Percentiles rank a stretch among this genome's conserved stretches.
phyloP scores from a whole-genome alignment of 2,329 filamentous ascomycete species.

The Penicillium sp. region DNA sequence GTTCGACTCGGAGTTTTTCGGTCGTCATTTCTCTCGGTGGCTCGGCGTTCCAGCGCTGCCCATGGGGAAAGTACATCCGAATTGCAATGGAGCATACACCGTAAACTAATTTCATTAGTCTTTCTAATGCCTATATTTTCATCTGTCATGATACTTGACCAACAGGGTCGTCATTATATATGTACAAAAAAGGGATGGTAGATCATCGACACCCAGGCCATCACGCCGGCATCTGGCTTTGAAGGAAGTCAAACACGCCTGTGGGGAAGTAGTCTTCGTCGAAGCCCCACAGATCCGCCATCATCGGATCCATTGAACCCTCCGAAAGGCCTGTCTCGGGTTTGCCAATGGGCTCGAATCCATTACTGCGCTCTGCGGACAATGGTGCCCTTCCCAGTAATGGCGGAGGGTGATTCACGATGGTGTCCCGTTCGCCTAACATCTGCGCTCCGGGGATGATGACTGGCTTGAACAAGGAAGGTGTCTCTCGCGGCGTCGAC shows the following conservation, averaged over 20 bases:
- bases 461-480: constrained; percentile 37
- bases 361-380: constrained; percentile 39
- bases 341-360: constrained; percentile 24
- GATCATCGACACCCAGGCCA: background rate
- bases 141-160: constrained; percentile 3
- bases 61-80: background rate
- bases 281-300: constrained; percentile 42
- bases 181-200: constrained; percentile 13
- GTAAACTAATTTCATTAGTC: background rate
- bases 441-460: constrained; percentile 38
- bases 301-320: constrained; percentile 40
- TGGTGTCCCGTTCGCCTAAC: constrained; percentile 37
- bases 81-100: background rate
- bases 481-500: constrained; percentile 24
- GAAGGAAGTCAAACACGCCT: constrained; percentile 43
- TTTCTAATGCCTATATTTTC: background rate
- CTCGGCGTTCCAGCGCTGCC: background rate
- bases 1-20: constrained; percentile 20
- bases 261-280: constrained; percentile 44
- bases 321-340: constrained; percentile 35
- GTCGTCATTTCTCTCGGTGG: constrained; percentile 4
- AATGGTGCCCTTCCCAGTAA: constrained; percentile 38
- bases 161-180: constrained; percentile 6
- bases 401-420: constrained; percentile 37
- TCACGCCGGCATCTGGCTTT: constrained; percentile 43